phyloP scores from a whole-genome alignment of 192 early-diverging fungal genomes.

The Paraglomus occultum region DNA sequence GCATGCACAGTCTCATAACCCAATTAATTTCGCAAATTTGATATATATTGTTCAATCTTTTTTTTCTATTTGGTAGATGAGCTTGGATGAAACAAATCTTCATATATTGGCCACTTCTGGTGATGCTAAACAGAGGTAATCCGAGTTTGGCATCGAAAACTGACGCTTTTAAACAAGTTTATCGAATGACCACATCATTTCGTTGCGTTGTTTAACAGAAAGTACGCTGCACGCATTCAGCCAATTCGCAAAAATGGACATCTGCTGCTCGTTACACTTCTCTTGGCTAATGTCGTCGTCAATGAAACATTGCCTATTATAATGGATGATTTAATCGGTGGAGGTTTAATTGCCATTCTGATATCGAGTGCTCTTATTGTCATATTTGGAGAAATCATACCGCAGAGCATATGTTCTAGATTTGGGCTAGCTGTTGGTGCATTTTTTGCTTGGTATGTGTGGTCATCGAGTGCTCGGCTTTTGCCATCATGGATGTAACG shows the following conservation, averaged over 20 bases:
- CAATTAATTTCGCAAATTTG: not conserved
- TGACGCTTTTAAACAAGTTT: not conserved
- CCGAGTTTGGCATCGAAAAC: not conserved
- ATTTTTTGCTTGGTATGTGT: constrained; percentile 66
- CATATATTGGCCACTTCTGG: constrained; percentile 82
- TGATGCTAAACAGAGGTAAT: constrained; percentile 49
- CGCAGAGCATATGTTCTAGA: constrained; percentile 85
- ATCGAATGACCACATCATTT: not conserved
- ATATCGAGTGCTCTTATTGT: constrained; percentile 82
- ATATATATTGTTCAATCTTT: constrained; percentile 34
- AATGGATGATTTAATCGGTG: constrained; percentile 64
- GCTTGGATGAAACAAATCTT: constrained; percentile 77
- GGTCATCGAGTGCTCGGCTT: not conserved
- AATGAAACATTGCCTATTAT: constrained; percentile 90
- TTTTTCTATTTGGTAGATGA: constrained; percentile 70
- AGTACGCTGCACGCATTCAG: constrained; percentile 72
- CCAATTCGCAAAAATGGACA: constrained; percentile 88
- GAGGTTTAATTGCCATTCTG: constrained; percentile 77
- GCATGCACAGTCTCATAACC: not conserved
- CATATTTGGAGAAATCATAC: constrained; percentile 82
- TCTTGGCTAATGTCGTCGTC: constrained; percentile 83
- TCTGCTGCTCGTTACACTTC: constrained; percentile 84
- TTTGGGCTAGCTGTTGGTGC: constrained; percentile 90
- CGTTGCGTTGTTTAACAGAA: constrained; percentile 28
- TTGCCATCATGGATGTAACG: too few relatives aligned